Conservation (phyloP, 768 basidiomycete species). For the Suillus spraguei region DNA sequence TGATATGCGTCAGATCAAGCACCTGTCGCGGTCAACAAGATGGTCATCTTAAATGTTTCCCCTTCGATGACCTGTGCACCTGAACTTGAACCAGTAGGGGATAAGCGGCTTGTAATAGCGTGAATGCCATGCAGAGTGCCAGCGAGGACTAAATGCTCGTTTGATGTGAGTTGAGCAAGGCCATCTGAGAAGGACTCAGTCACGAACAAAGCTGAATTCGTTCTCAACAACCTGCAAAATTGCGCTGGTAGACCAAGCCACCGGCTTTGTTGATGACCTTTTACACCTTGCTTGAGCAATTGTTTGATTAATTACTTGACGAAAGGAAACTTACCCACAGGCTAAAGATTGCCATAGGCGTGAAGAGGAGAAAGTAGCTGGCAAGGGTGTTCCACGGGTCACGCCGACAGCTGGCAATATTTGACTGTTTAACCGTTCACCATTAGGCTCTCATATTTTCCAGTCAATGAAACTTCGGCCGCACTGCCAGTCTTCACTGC, state of each 20-base stretch:
- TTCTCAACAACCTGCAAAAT: conserved; percentile 72
- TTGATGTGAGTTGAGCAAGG: conserved; percentile 87
- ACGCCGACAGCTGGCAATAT: neutral
- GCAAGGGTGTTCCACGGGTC: neutral
- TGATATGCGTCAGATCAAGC: neutral
- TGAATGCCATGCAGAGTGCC: conserved; percentile 98
- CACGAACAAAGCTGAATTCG: neutral
- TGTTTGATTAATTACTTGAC: neutral
- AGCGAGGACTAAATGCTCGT: conserved; percentile 94
- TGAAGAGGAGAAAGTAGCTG: neutral
- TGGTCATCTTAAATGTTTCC: conserved; percentile 93
- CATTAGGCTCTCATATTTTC: neutral
- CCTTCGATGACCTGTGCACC: conserved; percentile 96
- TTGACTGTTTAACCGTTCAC: neutral
- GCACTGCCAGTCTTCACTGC: neutral
- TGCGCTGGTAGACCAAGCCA: conserved; percentile 91
- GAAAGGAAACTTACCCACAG: conserved; percentile 64
- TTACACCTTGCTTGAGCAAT: conserved; percentile 16
- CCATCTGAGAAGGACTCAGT: conserved; percentile 59
- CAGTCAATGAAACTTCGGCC: conserved; percentile 11
- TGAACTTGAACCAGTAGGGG: conserved; percentile 79
- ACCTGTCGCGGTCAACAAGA: conserved; percentile 92
- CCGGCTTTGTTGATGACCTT: conserved; percentile 99
- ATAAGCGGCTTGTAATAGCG: conserved; percentile 93
- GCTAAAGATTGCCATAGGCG: conserved; percentile 72